Base-by-base conservation (phyloP, 192 early-diverging fungal species). In the Cladochytrium replicatum region DNA sequence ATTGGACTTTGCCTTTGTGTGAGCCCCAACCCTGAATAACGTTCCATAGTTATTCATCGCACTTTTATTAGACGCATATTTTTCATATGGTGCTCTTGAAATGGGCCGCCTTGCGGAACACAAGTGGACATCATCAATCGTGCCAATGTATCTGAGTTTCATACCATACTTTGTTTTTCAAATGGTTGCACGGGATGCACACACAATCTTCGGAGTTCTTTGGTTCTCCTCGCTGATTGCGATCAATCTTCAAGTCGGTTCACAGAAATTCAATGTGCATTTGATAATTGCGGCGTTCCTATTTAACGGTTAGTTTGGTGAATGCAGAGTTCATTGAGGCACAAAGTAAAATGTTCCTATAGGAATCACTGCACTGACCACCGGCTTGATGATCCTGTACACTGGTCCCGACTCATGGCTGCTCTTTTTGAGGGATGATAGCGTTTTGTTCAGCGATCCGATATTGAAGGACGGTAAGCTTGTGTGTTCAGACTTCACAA, bases 211-310 rank as follows among this genome's bases (percentile, higher is more conserved):
- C 32, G 24, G 47, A 6, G 46, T 48, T 2, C 47, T 68, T 6
- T 68, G 66, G 66, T 68, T 68, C 31, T 42, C 63, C 40, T 56
- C 63, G 7, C n/a, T 67, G 7, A 68, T 68, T 55, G 53, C 43
- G 2, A 68, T 68, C 47, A 60, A 55, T 41, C 19, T 68, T 26
- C 66, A 68, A 41, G 56, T 42, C 27, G 53, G 62, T 26, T 32
- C 47, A 11, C 29, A 42, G 22, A 54, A 55, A 3, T 22, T 68
- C 19, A 3, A 29, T 19, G 44, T 26, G 9, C 66, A 68, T 41
- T 29, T 68, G 6, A 19, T 68, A 9, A 17, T 3, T 9, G 54
- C 64, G 5, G 27, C 21, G 11, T n/a, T 54, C 6, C n/a, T 49
- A 17, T 66, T 60, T 44, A 41, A 61, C n/a, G 17, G 63, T 68